Base-by-base conservation (phyloP, 441 rosid genomes). In the Syzygium malaccense region DNA sequence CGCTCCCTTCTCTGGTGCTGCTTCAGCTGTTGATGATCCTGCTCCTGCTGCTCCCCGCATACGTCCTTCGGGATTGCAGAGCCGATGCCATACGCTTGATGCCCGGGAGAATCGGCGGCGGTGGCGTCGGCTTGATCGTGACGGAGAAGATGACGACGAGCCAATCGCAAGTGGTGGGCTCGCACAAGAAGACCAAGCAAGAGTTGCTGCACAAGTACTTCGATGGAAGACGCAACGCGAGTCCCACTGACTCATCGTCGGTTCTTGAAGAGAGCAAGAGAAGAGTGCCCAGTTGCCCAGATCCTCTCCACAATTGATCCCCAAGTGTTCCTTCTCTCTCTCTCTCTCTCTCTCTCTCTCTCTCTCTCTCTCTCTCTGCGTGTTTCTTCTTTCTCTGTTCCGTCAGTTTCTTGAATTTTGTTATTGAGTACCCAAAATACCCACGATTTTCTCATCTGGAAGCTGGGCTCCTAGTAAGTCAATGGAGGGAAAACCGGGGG, bases 291-390 rank as follows among this genome's bases (percentile, higher is more conserved):
- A 88, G 87, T n/a, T 88, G 89, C 80, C 89, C 89, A 49, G 89
- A 88, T 58, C 89, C 89, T 85, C 89, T 88, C 80, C 89, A 88
- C 89, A 88, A 88, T 62, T 88, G 83, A 75, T 37, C 83, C 49
- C 17, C 51, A 75, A 37, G 83, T 37, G 83, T 75, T 37, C 45
- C 10, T 20, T 45, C 56, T 33, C 85, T 45, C 49, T 25, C 45
- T 23, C 23, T 45, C 49, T 26, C 85, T 83, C 32, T 41, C 84
- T 54, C 56, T 54, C 56, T 54, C 56, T 54, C 56, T 54, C 56
- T 15, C 56, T 33, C 85, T 45, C 49, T 25, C 48, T 48, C 18
- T 28, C 86, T 84, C 56, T 53, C 23, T 49, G 2, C n/a, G 18
- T 30, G 30, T 85, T n/a, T 55, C n/a, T 37, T 30, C 32, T 55